Evolutionary conservation across 2,329 filamentous ascomycete genomes (phyloP).

Genomic region (Canariomyces notabilis): DNA sequence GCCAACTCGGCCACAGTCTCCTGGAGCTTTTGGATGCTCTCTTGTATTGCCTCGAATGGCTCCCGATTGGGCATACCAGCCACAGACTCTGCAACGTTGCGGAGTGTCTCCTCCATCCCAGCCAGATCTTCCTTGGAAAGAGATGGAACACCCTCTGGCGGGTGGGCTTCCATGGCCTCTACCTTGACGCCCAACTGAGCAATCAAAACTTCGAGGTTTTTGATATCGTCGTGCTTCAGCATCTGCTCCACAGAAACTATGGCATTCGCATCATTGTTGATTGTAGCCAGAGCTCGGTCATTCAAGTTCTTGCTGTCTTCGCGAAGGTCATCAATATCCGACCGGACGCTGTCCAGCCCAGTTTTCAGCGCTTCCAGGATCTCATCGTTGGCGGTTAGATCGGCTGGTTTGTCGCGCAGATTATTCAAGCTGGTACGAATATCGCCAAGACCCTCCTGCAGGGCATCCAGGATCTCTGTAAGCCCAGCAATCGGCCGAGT

Average conservation of each 20-base stretch:
- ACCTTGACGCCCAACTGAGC: constrained; percentile 79
- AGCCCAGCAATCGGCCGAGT: constrained; percentile 64
- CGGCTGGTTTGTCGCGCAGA: constrained; percentile 71
- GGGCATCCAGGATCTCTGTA: constrained; percentile 80
- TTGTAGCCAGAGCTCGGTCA: constrained; percentile 46
- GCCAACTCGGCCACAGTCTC: constrained; percentile 31
- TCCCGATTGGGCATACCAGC: constrained; percentile 15
- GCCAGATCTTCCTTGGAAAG: constrained; percentile 30
- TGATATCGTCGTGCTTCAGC: constrained; percentile 68
- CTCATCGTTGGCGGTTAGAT: constrained; percentile 81
- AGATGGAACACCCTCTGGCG: constrained; percentile 30
- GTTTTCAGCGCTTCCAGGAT: constrained; percentile 81
- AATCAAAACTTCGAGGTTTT: constrained; percentile 79
- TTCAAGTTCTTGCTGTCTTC: constrained; percentile 46
- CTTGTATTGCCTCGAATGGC: constrained; percentile 20
- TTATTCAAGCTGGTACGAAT: constrained; percentile 73
- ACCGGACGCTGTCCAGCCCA: constrained; percentile 69
- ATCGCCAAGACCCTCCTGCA: constrained; percentile 81
- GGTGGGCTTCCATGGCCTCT: constrained; percentile 61
- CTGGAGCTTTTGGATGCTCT: constrained; percentile 23
- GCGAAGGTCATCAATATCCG: constrained; percentile 75
- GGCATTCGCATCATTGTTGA: constrained; percentile 44
- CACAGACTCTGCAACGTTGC: constrained; percentile 36
- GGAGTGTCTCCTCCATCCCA: constrained; percentile 47
- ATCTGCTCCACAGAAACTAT: constrained; percentile 45